Evolutionary conservation across 1,284 basidiomycete genomes (phyloP).

Genomic region (Cryptococcus hybrid): DNA sequence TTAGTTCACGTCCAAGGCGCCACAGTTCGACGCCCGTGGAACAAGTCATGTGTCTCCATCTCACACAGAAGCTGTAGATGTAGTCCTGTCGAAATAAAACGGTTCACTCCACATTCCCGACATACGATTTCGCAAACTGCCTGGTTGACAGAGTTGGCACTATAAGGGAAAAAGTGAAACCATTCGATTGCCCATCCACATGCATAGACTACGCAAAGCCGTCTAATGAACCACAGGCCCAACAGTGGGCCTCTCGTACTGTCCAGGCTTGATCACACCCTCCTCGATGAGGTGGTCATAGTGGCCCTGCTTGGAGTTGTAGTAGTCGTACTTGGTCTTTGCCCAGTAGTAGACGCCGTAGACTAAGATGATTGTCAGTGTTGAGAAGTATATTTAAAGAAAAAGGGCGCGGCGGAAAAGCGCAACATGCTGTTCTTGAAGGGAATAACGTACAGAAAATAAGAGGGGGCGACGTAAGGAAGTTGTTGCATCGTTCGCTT

Average conservation of each 20-base stretch:
- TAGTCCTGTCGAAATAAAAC: too few species aligned
- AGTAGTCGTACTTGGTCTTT: conserved; percentile 54
- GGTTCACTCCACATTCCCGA: too few species aligned
- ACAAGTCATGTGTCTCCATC: too few species aligned
- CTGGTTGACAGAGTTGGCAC: too few species aligned
- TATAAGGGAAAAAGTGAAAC: too few species aligned
- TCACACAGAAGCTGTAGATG: too few species aligned
- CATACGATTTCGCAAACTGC: too few species aligned
- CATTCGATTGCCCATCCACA: neutral
- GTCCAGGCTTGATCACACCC: conserved; percentile 18
- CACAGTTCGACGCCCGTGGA: too few species aligned
- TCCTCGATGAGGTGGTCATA: conserved; percentile 27
- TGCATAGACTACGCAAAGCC: neutral
- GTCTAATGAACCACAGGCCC: conserved; percentile 14
- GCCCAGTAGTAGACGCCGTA: conserved; percentile 84
- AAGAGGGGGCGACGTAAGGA: conserved; percentile 76
- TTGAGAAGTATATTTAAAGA: too few species aligned
- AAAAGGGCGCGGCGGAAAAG: neutral
- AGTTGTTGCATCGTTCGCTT: conserved; percentile 70
- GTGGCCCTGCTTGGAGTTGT: conserved; percentile 51
- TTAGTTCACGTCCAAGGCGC: too few species aligned
- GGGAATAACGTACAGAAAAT: conserved; percentile 63
- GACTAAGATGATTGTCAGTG: conserved; percentile 53
- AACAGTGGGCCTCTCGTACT: conserved; percentile 17
- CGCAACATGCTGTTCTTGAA: neutral